These are phyloP conservation scores for Suillus subluteus DNA, from an alignment of 768 basidiomycete species.

Conservation along the genomic window DNA sequence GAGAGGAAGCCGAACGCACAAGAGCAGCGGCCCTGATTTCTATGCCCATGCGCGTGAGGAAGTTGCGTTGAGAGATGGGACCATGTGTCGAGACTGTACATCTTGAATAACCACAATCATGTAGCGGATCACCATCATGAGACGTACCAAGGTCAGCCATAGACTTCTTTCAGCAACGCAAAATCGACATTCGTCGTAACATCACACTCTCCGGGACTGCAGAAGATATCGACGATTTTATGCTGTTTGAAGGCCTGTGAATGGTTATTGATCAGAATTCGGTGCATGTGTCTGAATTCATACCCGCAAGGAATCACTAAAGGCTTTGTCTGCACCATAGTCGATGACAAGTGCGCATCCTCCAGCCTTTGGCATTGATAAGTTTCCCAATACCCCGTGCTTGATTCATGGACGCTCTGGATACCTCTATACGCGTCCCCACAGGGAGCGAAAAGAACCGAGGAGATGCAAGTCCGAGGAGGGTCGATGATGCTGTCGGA, in stretches of 20 bases:
- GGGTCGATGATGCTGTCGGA: constrained; percentile 55
- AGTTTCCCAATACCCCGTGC: constrained; percentile 72
- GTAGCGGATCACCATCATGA: not conserved
- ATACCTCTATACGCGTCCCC: constrained; percentile 82
- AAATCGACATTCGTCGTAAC: constrained; percentile 98
- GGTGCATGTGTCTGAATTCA: constrained; percentile 33
- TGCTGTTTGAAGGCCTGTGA: constrained; percentile 88
- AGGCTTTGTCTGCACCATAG: constrained; percentile 78
- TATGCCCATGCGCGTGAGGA: constrained; percentile 82
- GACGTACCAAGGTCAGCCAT: constrained; percentile 63
- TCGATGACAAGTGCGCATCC: constrained; percentile 84
- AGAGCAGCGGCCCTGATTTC: constrained; percentile 66
- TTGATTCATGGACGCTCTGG: constrained; percentile 67
- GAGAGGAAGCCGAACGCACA: constrained; percentile 48
- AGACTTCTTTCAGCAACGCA: constrained; percentile 80
- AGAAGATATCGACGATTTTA: constrained; percentile 81
- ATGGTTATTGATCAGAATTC: not conserved
- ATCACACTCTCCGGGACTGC: constrained; percentile 85
- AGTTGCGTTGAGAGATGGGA: constrained; percentile 32
- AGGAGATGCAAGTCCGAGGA: constrained; percentile 67
- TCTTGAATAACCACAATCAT: constrained; percentile 11
- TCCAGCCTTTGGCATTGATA: constrained; percentile 39
- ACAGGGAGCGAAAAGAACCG: constrained; percentile 70
- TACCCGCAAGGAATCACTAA: constrained; percentile 81
- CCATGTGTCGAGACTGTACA: not conserved